Evolutionary conservation across 495 filamentous ascomycete genomes (phyloP).

Genomic region (Bombardia bombarda): DNA sequence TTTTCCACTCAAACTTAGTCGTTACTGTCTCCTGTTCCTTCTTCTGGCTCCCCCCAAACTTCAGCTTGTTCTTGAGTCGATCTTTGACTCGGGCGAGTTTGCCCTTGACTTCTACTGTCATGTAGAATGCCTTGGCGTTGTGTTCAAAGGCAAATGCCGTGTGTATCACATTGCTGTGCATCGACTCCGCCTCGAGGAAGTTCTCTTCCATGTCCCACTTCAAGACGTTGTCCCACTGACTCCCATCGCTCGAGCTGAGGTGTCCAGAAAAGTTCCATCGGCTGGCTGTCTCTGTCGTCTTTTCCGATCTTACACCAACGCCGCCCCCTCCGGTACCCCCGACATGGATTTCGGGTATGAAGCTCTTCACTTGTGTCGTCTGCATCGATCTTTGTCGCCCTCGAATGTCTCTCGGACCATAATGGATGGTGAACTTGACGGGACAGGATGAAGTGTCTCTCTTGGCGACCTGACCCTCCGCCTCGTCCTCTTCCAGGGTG

Average conservation of each 20-base stretch:
- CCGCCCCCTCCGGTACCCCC: conserved; percentile 12
- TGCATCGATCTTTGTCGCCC: conserved; percentile 4
- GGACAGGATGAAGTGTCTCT: conserved; percentile 1
- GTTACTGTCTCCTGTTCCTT: conserved; percentile 5
- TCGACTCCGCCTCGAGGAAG: conserved; percentile 15
- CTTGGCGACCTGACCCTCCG: not conserved
- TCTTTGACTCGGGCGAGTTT: conserved; percentile 5
- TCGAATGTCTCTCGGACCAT: conserved; percentile 7
- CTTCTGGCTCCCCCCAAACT: conserved; percentile 8
- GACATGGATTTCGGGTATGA: conserved; percentile 7
- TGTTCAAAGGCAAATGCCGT: conserved; percentile 27
- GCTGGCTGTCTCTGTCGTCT: not conserved
- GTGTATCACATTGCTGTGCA: conserved; percentile 21
- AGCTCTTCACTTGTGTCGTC: not conserved
- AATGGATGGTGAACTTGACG: conserved; percentile 11
- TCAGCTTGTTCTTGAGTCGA: conserved; percentile 2
- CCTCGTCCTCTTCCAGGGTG: conserved; percentile 15
- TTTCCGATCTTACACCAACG: conserved; percentile 6
- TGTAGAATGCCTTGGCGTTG: conserved; percentile 21
- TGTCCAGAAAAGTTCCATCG: conserved; percentile 13
- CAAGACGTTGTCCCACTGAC: conserved; percentile 8
- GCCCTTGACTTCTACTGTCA: conserved; percentile 26
- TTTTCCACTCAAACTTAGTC: conserved; percentile 12
- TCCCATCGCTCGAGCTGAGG: conserved; percentile 2
- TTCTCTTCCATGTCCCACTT: conserved; percentile 24